These are phyloP conservation scores for Saccharomycopsis synnaedendra DNA, from an alignment of 805 yeast species.

Conservation along the genomic window DNA sequence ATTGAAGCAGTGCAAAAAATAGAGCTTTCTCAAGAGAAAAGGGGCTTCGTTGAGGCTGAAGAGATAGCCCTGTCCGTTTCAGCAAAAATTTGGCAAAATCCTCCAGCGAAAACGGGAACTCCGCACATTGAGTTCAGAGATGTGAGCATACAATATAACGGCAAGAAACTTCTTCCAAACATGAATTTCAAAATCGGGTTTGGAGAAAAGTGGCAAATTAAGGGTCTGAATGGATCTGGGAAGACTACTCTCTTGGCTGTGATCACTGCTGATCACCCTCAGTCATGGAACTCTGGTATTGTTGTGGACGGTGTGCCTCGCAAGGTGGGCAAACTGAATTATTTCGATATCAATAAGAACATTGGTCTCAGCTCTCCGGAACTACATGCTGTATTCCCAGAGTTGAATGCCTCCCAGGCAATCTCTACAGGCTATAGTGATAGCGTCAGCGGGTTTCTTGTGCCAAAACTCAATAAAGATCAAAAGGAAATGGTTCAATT, in stretches of 20 bases:
- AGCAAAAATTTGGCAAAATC: background rate
- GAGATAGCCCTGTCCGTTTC: background rate
- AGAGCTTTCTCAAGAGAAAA: background rate
- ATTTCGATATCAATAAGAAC: conserved; percentile 64
- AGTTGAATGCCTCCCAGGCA: conserved; percentile 40
- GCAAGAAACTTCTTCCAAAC: conserved; percentile 44
- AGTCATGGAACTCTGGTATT: conserved; percentile 75
- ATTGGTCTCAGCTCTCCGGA: conserved; percentile 92
- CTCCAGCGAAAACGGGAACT: background rate
- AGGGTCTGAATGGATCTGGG: conserved; percentile 89
- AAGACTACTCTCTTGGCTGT: conserved; percentile 80
- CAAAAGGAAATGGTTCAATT: conserved; percentile 19
- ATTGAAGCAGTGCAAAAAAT: background rate
- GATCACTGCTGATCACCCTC: conserved; percentile 92
- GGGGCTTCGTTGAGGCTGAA: background rate
- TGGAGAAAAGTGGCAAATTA: conserved; percentile 81
- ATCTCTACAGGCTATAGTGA: conserved; percentile 52
- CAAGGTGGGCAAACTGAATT: conserved; percentile 62
- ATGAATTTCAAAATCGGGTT: conserved; percentile 53
- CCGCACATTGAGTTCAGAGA: conserved; percentile 39
- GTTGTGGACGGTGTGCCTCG: conserved; percentile 55
- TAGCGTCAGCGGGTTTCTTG: conserved; percentile 1
- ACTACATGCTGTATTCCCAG: conserved; percentile 77
- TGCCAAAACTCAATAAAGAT: background rate
- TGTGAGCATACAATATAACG: conserved; percentile 57